These are phyloP conservation scores for Stephania japonica DNA, from an alignment of 164 flowering plant species.

Conservation along the genomic window DNA sequence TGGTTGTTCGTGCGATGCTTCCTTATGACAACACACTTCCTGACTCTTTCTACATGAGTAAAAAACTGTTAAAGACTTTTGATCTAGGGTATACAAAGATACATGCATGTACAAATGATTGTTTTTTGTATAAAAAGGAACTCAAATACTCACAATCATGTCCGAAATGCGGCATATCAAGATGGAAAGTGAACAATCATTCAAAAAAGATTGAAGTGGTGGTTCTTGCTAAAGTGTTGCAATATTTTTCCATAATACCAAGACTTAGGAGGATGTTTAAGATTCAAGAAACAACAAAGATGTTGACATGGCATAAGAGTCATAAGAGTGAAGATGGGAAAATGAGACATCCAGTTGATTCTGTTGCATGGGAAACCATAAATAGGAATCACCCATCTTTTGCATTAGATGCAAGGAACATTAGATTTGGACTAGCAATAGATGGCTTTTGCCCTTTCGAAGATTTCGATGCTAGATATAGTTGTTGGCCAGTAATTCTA, in stretches of 20 bases:
- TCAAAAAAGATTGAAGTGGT: not conserved
- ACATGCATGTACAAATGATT: slow-evolving; percentile 3
- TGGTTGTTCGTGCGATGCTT: not conserved
- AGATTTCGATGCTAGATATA: not conserved
- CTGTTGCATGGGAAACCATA: not conserved
- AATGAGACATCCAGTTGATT: slow-evolving; percentile 12
- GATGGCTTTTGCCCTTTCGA: not conserved
- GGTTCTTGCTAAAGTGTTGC: not conserved
- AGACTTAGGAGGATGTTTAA: slow-evolving; percentile 2
- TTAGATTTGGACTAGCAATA: no score
- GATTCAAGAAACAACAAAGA: not conserved
- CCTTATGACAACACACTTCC: not conserved
- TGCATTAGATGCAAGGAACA: no score
- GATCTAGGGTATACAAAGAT: not conserved
- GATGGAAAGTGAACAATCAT: no score
- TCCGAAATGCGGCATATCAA: not conserved
- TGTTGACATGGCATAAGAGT: not conserved
- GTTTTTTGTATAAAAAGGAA: not conserved
- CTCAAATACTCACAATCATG: not conserved
- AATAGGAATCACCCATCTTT: not conserved
- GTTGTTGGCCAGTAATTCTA: not conserved
- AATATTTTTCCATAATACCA: not conserved
- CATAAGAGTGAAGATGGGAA: not conserved
- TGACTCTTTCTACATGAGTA: not conserved
- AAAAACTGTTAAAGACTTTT: not conserved